Evolutionary conservation across 148 eudicot genomes (phyloP).

Genomic region (Suaeda aralocaspica): DNA sequence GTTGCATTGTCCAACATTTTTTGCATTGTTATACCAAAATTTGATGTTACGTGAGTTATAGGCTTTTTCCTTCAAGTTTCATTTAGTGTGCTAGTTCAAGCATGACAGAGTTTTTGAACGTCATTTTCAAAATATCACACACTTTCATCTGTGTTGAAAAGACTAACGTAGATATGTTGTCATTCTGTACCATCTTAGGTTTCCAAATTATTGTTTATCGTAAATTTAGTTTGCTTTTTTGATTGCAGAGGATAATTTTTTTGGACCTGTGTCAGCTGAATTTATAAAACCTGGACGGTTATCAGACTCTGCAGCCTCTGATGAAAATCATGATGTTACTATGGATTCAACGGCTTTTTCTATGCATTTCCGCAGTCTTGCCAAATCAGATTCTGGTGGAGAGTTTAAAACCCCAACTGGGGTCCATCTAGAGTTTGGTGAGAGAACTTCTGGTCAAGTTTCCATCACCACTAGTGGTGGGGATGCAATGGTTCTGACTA

Average conservation of each 20-base stretch:
- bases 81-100: too few relatives aligned
- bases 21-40: too few relatives aligned
- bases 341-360: slow-evolving; percentile 98
- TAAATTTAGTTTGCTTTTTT: slow-evolving; percentile 10
- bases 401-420: slow-evolving; percentile 69
- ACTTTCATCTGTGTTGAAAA: neutral
- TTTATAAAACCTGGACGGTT: slow-evolving; percentile 68
- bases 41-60: too few relatives aligned
- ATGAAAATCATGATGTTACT: slow-evolving; percentile 77
- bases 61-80: too few relatives aligned
- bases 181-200: neutral
- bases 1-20: too few relatives aligned
- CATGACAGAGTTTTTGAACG: too few relatives aligned
- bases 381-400: slow-evolving; percentile 69
- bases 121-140: too few relatives aligned
- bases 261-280: slow-evolving; percentile 87
- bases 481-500: slow-evolving; percentile 63
- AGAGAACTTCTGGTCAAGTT: slow-evolving; percentile 54
- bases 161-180: neutral
- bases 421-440: slow-evolving; percentile 53
- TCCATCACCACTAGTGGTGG: slow-evolving; percentile 33
- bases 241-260: slow-evolving; percentile 72
- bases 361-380: slow-evolving; percentile 87
- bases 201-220: neutral
- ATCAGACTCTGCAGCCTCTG: slow-evolving; percentile 72